Conservation (phyloP, 768 basidiomycete species). For the Boletus huronensis region DNA sequence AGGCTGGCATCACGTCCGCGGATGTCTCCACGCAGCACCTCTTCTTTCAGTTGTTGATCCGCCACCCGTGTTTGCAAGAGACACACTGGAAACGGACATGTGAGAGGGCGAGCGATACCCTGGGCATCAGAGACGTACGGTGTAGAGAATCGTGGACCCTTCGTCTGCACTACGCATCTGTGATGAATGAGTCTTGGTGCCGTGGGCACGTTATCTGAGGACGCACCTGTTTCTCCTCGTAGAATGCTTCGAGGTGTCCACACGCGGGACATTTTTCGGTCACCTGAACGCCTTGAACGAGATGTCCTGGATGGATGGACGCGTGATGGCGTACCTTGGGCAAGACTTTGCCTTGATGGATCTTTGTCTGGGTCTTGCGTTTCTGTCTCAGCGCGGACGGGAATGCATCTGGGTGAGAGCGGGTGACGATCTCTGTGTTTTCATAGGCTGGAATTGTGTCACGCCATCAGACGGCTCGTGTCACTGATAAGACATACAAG, state of each 20-base stretch:
- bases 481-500: slow-evolving; percentile 56
- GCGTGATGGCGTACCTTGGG: slow-evolving; percentile 55
- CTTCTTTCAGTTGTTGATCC: slow-evolving; percentile 63
- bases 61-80: slow-evolving; percentile 76
- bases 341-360: slow-evolving; percentile 66
- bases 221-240: slow-evolving; percentile 82
- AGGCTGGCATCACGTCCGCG: slow-evolving; percentile 2
- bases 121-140: slow-evolving; percentile 50
- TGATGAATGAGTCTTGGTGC: not conserved
- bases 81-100: slow-evolving; percentile 50
- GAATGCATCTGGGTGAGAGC: slow-evolving; percentile 91
- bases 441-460: slow-evolving; percentile 62
- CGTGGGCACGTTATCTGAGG: not conserved
- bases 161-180: slow-evolving; percentile 90
- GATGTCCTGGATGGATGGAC: not conserved
- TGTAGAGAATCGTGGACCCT: slow-evolving; percentile 92
- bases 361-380: slow-evolving; percentile 83
- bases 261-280: slow-evolving; percentile 89
- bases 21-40: not conserved
- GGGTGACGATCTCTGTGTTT: slow-evolving; percentile 83
- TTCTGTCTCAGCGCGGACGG: slow-evolving; percentile 85
- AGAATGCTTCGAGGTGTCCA: slow-evolving; percentile 80
- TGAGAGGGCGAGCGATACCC: slow-evolving; percentile 3
- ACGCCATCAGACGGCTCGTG: not conserved
- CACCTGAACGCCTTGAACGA: slow-evolving; percentile 46